These are phyloP conservation scores for Penicillium sp. DNA, from an alignment of 2,329 filamentous ascomycete species.

Conservation along the genomic window DNA sequence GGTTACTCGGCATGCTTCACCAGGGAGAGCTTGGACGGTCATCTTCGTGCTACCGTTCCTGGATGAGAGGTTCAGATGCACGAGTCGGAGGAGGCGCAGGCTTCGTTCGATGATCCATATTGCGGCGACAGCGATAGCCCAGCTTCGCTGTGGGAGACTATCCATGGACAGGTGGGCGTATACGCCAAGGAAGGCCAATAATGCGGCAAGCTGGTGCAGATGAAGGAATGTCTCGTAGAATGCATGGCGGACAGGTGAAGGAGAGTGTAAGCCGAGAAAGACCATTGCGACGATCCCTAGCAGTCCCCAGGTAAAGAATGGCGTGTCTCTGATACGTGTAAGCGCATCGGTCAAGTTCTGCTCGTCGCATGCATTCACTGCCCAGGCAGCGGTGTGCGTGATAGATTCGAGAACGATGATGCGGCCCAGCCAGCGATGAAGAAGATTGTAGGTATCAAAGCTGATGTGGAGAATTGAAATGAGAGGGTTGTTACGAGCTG, in stretches of 20 bases:
- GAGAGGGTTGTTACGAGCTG: conserved; percentile 87
- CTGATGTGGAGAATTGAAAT: conserved; percentile 77
- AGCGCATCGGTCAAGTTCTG: conserved; percentile 32
- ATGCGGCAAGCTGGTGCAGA: conserved; percentile 44
- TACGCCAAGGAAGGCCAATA: conserved; percentile 43
- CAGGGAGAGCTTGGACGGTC: conserved; percentile 55
- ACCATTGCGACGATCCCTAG: conserved; percentile 43
- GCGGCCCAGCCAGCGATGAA: conserved; percentile 78
- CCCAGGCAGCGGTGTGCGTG: conserved; percentile 71
- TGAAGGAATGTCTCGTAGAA: conserved; percentile 88
- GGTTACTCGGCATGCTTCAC: conserved; percentile 58
- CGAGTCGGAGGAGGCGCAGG: conserved; percentile 46
- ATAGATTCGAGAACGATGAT: conserved; percentile 67
- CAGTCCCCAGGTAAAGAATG: conserved; percentile 45
- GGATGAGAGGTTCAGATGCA: conserved; percentile 52
- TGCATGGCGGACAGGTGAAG: conserved; percentile 74
- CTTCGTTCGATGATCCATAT: conserved; percentile 44
- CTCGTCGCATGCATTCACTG: conserved; percentile 58
- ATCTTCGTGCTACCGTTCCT: conserved; percentile 49
- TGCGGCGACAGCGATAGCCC: conserved; percentile 34
- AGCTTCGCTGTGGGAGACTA: conserved; percentile 40
- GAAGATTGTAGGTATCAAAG: conserved; percentile 93
- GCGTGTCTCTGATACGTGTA: conserved; percentile 30
- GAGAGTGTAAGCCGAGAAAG: conserved; percentile 42
- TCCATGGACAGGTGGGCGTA: conserved; percentile 44